Evolutionary conservation across 768 basidiomycete species (phyloP).

Genomic region (Daedaleopsis nitida): DNA sequence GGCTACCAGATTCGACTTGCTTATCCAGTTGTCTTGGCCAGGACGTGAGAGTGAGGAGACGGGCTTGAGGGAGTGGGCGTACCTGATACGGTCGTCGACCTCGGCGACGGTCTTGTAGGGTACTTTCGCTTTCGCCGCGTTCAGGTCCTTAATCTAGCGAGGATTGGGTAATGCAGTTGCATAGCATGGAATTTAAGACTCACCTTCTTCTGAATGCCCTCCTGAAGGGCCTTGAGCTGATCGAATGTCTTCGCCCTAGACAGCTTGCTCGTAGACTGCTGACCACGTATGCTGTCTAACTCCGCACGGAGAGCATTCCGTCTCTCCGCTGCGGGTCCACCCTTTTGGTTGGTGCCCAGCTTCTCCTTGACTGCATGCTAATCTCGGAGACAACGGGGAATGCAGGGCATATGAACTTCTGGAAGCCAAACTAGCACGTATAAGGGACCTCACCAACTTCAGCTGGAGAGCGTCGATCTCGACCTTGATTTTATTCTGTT

Average conservation of each 20-base stretch:
- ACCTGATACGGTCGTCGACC: constrained; percentile 87
- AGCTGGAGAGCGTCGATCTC: constrained; percentile 84
- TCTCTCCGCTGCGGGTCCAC: constrained; percentile 68
- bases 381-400: constrained; percentile 15
- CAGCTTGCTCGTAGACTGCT: constrained; percentile 78
- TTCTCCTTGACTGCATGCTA: constrained; percentile 77
- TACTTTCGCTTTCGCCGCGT: constrained; percentile 76
- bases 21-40: constrained; percentile 72
- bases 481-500: constrained; percentile 79
- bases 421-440: not conserved
- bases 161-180: not conserved
- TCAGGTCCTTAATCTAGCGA: constrained; percentile 81
- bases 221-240: constrained; percentile 78
- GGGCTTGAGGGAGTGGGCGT: constrained; percentile 28
- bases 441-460: constrained; percentile 66
- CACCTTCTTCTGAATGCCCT: constrained; percentile 82
- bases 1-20: constrained; percentile 87
- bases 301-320: constrained; percentile 74
- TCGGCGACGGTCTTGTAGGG: constrained; percentile 83
- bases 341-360: constrained; percentile 63
- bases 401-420: constrained; percentile 4
- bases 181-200: constrained; percentile 1
- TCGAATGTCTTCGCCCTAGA: constrained; percentile 72
- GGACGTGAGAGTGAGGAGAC: constrained; percentile 9
- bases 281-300: constrained; percentile 73